These are phyloP conservation scores for Thalassiosira hispida DNA, from an alignment of 352 stramenopile species.

Conservation along the genomic window DNA sequence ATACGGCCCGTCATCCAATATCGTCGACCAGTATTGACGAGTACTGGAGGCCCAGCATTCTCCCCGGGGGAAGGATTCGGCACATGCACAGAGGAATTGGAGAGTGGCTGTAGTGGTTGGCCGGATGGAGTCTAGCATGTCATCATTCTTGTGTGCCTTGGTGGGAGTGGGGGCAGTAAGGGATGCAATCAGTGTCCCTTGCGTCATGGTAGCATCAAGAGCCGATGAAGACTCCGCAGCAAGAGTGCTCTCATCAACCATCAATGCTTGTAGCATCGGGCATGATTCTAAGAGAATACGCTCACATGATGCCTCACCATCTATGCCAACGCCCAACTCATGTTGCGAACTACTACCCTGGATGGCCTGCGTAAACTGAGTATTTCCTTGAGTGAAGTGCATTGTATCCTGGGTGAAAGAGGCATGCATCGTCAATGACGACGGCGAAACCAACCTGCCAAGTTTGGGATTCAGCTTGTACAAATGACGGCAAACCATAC, in stretches of 20 bases:
- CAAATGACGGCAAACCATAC: constrained; percentile 46
- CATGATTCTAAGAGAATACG: constrained; percentile 46
- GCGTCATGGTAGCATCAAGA: neutral
- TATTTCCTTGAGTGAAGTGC: neutral
- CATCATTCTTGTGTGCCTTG: constrained; percentile 6
- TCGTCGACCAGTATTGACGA: constrained; percentile 51
- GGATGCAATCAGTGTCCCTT: neutral
- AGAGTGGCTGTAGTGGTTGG: constrained; percentile 33
- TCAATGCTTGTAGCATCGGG: constrained; percentile 51
- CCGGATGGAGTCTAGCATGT: constrained; percentile 20
- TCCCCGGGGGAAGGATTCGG: constrained; percentile 74
- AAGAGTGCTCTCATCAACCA: constrained; percentile 17
- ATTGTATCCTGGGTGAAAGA: constrained; percentile 20
- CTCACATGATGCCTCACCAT: constrained; percentile 22
- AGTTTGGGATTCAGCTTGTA: constrained; percentile 62
- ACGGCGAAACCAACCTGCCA: constrained; percentile 10
- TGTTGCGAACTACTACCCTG: neutral
- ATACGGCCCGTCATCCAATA: constrained; percentile 50
- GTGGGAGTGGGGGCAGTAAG: constrained; percentile 2
- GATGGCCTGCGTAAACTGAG: neutral
- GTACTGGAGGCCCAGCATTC: constrained; percentile 76
- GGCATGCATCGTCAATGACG: neutral
- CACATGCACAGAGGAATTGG: constrained; percentile 65
- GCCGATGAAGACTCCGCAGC: neutral
- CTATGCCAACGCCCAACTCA: constrained; percentile 1